Base-by-base conservation (phyloP, 352 stramenopile genomes). In the Globisporangium solare region DNA sequence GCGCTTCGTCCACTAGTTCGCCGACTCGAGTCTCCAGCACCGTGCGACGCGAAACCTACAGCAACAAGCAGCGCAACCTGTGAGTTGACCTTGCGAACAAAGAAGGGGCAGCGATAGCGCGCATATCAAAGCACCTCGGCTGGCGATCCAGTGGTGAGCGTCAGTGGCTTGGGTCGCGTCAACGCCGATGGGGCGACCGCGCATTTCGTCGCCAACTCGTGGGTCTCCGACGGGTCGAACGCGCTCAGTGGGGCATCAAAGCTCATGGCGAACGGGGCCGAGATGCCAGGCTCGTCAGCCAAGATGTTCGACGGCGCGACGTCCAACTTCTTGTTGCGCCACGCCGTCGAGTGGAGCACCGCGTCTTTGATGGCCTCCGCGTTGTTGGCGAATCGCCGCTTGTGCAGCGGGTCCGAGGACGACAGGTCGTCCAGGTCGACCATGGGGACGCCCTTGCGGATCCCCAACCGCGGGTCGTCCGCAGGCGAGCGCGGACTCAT, bases 341-440 rank as follows among this genome's bases (percentile, higher is more conserved):
- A 91, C 15, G 76, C 71, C 0, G 81, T 91, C 18, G 81, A 83
- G 57, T 89, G 81, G 43, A 83, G 51, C 22, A 74, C 58, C 10
- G 63, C 64, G 47, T 73, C 64, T 11, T 79, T 63, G 20, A 86
- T 67, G 2, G 68, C 71, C 52, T 86, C 74, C 18, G 68, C 59
- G 42, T 73, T 58, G 2, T 51, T 64, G 2, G 54, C 57, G 45
- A 82, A 76, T 14, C 58, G 61, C 10, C 60, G 60, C 13, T 65
- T 68, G 6, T 37, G 52, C 14, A 24, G 32, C 51, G 20, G 24
- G 24, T 31, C 62, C 27, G 37, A 7, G 15, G 40, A 61, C 51
- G 39, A 35, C 27, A 35, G 27, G 10, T 48, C 64, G 15, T 70
- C 56, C 24, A 83, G 45, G 11, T 66, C 43, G 14, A 68, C 52